These are phyloP conservation scores for Kwoniella botswanensis DNA, from an alignment of 768 basidiomycete genomes.

Conservation along the genomic window DNA sequence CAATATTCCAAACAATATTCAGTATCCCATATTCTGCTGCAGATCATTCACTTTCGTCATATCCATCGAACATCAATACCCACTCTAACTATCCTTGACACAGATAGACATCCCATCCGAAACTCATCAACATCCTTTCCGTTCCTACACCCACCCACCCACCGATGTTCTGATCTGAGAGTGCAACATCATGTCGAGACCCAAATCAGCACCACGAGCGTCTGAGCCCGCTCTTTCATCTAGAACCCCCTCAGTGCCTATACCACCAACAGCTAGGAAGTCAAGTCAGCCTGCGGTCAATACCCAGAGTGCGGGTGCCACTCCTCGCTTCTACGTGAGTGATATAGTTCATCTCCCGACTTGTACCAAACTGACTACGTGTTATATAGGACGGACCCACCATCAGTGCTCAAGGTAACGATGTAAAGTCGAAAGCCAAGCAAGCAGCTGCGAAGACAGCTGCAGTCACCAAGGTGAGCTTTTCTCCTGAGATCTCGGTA, in stretches of 20 bases:
- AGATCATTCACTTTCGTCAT: no score
- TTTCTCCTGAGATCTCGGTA: neutral
- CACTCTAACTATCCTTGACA: no score
- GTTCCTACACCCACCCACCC: no score
- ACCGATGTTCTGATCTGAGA: neutral
- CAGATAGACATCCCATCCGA: neutral
- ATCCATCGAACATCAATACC: no score
- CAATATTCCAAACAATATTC: no score
- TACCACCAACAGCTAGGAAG: conserved; percentile 26
- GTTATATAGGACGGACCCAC: conserved; percentile 47
- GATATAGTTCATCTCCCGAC: neutral
- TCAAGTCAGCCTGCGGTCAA: conserved; percentile 23
- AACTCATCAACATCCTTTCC: neutral
- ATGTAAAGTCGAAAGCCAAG: conserved; percentile 33
- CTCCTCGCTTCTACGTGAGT: conserved; percentile 50
- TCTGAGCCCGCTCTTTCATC: conserved; percentile 12
- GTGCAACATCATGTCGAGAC: conserved; percentile 17
- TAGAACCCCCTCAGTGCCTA: conserved; percentile 11
- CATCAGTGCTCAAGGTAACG: conserved; percentile 28
- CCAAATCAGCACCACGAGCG: conserved; percentile 8
- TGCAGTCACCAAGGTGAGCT: conserved; percentile 41
- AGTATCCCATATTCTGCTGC: no score
- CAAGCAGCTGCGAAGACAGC: conserved; percentile 30
- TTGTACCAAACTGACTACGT: conserved; percentile 11
- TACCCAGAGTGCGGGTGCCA: conserved; percentile 8